Percentiles rank a stretch among this genome's conserved stretches.
These are phyloP conservation scores for Hypoxylon fuscum DNA, from an alignment of 495 filamentous ascomycete genomes.

Conservation along the genomic window DNA sequence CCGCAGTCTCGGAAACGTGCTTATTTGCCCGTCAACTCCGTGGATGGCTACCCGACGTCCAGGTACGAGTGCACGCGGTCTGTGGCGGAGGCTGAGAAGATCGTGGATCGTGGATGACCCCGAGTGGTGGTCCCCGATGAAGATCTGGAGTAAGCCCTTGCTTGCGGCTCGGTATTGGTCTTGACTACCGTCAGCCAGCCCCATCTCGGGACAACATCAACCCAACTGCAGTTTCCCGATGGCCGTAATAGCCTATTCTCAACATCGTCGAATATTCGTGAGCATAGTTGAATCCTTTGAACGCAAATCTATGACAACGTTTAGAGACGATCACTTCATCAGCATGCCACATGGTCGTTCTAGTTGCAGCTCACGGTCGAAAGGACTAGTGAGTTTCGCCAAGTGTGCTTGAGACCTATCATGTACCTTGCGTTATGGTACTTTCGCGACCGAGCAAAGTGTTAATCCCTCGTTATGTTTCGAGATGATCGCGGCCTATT, in stretches of 20 bases:
- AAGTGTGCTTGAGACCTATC: neutral
- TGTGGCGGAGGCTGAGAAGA: constrained; percentile 23
- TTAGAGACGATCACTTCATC: constrained; percentile 11
- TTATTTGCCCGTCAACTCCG: neutral
- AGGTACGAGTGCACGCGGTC: neutral
- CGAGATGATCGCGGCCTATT: constrained; percentile 3
- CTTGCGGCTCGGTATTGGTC: constrained; percentile 26
- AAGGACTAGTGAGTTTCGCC: constrained; percentile 2
- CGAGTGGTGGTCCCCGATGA: constrained; percentile 11
- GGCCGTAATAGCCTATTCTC: constrained; percentile 34
- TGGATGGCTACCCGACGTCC: neutral
- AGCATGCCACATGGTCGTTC: constrained; percentile 20
- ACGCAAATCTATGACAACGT: constrained; percentile 4
- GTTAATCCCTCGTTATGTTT: constrained; percentile 5
- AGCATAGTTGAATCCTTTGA: constrained; percentile 9
- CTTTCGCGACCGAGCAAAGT: neutral
- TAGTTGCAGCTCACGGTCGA: constrained; percentile 1
- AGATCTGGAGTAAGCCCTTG: constrained; percentile 22
- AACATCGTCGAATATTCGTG: neutral
- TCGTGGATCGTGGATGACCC: constrained; percentile 28
- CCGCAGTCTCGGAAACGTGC: neutral
- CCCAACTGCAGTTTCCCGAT: constrained; percentile 11
- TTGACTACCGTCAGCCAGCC: constrained; percentile 7
- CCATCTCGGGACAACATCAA: constrained; percentile 12
- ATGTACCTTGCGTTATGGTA: neutral